Evolutionary conservation across 257 asterid species (phyloP).

Genomic region (Penstemon eatonii): DNA sequence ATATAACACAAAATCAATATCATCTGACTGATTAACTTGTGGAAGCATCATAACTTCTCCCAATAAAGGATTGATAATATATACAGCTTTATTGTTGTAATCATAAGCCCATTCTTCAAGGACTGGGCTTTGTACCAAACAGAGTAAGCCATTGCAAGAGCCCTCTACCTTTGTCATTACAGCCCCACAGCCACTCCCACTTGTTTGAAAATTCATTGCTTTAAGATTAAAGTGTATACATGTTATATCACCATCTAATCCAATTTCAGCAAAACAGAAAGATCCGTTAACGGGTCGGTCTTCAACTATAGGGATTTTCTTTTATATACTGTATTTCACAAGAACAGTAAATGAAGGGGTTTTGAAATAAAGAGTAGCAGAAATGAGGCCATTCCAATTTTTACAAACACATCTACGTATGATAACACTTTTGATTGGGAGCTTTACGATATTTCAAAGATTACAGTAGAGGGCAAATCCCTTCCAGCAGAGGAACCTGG

Average conservation of each 20-base stretch:
- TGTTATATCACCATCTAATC: background rate
- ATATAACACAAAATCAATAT: background rate
- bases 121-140: too few relatives aligned
- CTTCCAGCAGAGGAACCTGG: too few relatives aligned
- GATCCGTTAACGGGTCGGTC: background rate
- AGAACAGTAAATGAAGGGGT: background rate
- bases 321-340: background rate
- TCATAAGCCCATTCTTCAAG: background rate
- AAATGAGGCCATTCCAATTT: constrained; percentile 21
- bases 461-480: constrained; percentile 6
- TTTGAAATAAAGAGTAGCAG: background rate
- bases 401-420: constrained; percentile 24
- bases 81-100: constrained; percentile 10
- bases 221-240: background rate
- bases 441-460: constrained; percentile 23
- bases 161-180: background rate
- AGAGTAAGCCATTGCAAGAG: constrained; percentile 17
- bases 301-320: background rate
- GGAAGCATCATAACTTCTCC: too few relatives aligned
- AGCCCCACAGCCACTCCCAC: background rate
- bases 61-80: background rate
- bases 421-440: constrained; percentile 7
- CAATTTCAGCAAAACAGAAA: constrained; percentile 21
- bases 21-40: too few relatives aligned
- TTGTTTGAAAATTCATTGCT: background rate